Evolutionary conservation across 352 stramenopile genomes (phyloP).

Genomic region (Phytophthora citrophthora): DNA sequence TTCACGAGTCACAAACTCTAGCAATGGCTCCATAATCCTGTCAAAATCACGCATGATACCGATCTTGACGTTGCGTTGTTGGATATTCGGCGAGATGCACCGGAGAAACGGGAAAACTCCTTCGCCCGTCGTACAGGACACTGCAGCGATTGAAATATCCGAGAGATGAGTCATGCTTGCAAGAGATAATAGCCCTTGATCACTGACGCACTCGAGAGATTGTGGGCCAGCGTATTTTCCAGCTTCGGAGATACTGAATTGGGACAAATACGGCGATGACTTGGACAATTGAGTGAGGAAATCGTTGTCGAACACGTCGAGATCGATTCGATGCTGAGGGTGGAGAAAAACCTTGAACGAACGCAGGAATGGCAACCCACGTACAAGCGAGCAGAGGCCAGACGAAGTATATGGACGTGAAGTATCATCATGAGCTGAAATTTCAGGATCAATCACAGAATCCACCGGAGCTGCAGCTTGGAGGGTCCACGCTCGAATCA

Average conservation of each 20-base stretch:
- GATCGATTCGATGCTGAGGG: constrained; percentile 40
- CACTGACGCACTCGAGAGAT: constrained; percentile 38
- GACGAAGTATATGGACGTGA: constrained; percentile 37
- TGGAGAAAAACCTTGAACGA: constrained; percentile 47
- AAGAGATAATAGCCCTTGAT: constrained; percentile 35
- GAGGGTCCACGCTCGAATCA: constrained; percentile 20
- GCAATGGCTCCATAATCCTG: constrained; percentile 37
- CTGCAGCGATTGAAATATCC: constrained; percentile 44
- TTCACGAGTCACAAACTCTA: constrained; percentile 34
- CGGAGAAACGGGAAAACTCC: constrained; percentile 41
- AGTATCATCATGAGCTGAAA: constrained; percentile 18
- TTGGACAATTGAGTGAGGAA: constrained; percentile 37
- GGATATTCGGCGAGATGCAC: constrained; percentile 24
- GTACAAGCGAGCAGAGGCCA: constrained; percentile 39
- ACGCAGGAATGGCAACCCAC: constrained; percentile 41
- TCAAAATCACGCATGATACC: constrained; percentile 43
- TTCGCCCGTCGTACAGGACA: constrained; percentile 24
- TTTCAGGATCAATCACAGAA: constrained; percentile 8
- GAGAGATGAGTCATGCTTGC: constrained; percentile 43
- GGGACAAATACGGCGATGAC: constrained; percentile 35
- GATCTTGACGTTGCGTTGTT: constrained; percentile 54
- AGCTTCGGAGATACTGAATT: constrained; percentile 42
- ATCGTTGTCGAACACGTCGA: constrained; percentile 47
- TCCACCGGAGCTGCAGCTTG: constrained; percentile 18
- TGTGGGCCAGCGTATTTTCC: constrained; percentile 39